These are phyloP conservation scores for Daldinia decipiens DNA, from an alignment of 495 filamentous ascomycete genomes.

Conservation along the genomic window DNA sequence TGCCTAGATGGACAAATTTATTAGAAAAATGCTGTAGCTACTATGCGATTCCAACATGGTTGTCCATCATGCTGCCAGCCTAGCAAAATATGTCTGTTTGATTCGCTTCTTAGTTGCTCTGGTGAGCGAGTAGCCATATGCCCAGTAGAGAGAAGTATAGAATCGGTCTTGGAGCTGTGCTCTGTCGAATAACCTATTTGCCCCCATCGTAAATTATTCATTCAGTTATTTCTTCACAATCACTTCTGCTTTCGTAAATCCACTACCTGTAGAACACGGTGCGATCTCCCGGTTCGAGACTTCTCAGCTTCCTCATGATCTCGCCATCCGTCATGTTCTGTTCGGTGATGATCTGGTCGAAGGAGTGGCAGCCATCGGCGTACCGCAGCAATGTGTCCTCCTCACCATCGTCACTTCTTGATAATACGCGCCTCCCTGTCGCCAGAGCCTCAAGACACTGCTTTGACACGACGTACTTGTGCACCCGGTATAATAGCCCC, in stretches of 20 bases:
- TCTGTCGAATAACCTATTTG: not conserved
- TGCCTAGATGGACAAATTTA: too few species aligned
- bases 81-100: too few species aligned
- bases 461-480: slow-evolving; percentile 84
- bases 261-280: slow-evolving; percentile 60
- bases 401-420: slow-evolving; percentile 41
- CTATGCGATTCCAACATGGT: too few species aligned
- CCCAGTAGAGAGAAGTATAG: not conserved
- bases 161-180: not conserved
- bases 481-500: slow-evolving; percentile 91
- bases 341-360: slow-evolving; percentile 93
- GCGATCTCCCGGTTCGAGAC: slow-evolving; percentile 58
- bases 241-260: not conserved
- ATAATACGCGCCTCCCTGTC: slow-evolving; percentile 50
- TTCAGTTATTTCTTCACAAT: not conserved
- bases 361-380: slow-evolving; percentile 82
- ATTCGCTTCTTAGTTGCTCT: too few species aligned
- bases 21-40: too few species aligned
- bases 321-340: slow-evolving; percentile 67
- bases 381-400: slow-evolving; percentile 66
- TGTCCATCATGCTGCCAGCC: too few species aligned
- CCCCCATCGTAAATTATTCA: not conserved
- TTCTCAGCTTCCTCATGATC: slow-evolving; percentile 62
- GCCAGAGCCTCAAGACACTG: slow-evolving; percentile 57
- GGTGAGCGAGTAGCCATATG: not conserved